These are phyloP conservation scores for Nothophoma quercina DNA, from an alignment of 2,329 filamentous ascomycete genomes.

Conservation along the genomic window DNA sequence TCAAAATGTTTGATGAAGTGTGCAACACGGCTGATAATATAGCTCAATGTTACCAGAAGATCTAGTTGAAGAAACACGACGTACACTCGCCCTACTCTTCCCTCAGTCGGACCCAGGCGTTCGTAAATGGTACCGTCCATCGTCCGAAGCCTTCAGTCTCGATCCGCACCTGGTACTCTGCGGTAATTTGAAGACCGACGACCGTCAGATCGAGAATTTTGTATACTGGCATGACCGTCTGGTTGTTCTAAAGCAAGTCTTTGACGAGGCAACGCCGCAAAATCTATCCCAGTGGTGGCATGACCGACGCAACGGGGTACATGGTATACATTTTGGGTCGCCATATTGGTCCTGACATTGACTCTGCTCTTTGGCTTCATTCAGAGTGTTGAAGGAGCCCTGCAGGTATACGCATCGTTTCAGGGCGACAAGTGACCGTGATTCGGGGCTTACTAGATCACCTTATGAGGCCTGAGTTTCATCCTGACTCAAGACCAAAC, in stretches of 20 bases:
- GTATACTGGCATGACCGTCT: constrained; percentile 55
- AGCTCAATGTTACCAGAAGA: constrained; percentile 38
- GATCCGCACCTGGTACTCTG: constrained; percentile 38
- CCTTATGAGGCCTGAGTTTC: too few species aligned
- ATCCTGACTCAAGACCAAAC: too few species aligned
- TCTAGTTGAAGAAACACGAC: constrained; percentile 49
- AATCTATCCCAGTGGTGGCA: constrained; percentile 55
- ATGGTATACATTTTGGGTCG: constrained; percentile 59
- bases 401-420: too few species aligned
- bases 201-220: constrained; percentile 46
- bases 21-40: neutral
- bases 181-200: constrained; percentile 42
- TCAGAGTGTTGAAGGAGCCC: too few species aligned
- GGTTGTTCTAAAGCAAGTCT: constrained; percentile 54
- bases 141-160: constrained; percentile 18
- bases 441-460: too few species aligned
- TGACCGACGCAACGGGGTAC: constrained; percentile 52
- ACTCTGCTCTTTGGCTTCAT: too few species aligned
- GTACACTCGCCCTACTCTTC: constrained; percentile 50
- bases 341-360: constrained; percentile 45
- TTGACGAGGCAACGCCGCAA: constrained; percentile 45
- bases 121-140: constrained; percentile 28
- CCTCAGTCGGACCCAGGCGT: constrained; percentile 38
- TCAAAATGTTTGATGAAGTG: neutral
- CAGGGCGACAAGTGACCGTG: too few species aligned